Conservation (phyloP, 306 rosid species). For the Dalbergia oliveri region DNA sequence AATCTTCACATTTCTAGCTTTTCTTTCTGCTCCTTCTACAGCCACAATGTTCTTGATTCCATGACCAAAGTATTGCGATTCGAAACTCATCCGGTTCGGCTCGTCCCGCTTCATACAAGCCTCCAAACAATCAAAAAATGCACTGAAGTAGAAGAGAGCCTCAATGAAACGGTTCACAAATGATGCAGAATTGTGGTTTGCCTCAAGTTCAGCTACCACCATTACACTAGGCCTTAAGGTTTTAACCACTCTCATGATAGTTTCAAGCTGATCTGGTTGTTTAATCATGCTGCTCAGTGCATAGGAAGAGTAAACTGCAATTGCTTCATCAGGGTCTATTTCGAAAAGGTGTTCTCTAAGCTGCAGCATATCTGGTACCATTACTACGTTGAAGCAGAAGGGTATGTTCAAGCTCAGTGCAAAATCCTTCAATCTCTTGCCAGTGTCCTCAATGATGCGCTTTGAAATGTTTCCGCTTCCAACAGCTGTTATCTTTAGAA, state of each 20-base stretch:
- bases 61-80: slow-evolving; percentile 56
- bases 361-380: slow-evolving; percentile 57
- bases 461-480: slow-evolving; percentile 38
- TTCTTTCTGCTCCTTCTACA: slow-evolving; percentile 69
- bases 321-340: slow-evolving; percentile 54
- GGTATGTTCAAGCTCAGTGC: slow-evolving; percentile 59
- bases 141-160: slow-evolving; percentile 66
- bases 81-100: slow-evolving; percentile 47
- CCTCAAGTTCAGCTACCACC: slow-evolving; percentile 66
- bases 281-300: slow-evolving; percentile 52
- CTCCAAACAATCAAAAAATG: slow-evolving; percentile 66
- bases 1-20: slow-evolving; percentile 54
- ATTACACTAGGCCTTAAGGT: slow-evolving; percentile 54
- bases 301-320: slow-evolving; percentile 50
- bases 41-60: slow-evolving; percentile 67
- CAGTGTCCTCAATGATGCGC: slow-evolving; percentile 40
- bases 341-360: slow-evolving; percentile 55
- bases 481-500: slow-evolving; percentile 53
- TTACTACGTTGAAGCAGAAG: slow-evolving; percentile 55
- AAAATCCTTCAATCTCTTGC: slow-evolving; percentile 44
- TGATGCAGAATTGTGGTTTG: slow-evolving; percentile 65
- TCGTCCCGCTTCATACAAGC: slow-evolving; percentile 57
- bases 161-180: slow-evolving; percentile 74
- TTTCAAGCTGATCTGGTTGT: slow-evolving; percentile 58
- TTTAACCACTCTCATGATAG: slow-evolving; percentile 57